Evolutionary conservation across 441 rosid species (phyloP).

Genomic region (Gossypium gossypioides): DNA sequence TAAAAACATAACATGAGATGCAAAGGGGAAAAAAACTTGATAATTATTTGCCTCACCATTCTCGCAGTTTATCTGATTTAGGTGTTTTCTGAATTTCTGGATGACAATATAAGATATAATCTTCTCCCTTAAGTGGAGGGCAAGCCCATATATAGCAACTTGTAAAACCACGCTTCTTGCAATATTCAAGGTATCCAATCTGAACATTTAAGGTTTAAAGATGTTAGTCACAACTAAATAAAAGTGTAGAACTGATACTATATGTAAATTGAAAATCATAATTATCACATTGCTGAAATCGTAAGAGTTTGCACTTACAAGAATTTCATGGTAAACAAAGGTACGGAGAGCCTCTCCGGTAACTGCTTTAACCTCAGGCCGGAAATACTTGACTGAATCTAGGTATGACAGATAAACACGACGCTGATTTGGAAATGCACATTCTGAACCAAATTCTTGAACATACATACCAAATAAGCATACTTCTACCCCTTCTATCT

Average conservation of each 20-base stretch:
- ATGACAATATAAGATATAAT: slow-evolving; percentile 93
- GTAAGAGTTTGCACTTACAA: slow-evolving; percentile 44
- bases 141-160: slow-evolving; percentile 99
- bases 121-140: slow-evolving; percentile 98
- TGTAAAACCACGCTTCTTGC: slow-evolving; percentile 96
- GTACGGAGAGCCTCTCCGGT: slow-evolving; percentile 97
- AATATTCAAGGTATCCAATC: slow-evolving; percentile 98
- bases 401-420: slow-evolving; percentile 94
- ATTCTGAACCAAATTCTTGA: slow-evolving; percentile 96
- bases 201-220: slow-evolving; percentile 24
- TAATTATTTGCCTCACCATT: slow-evolving; percentile 56
- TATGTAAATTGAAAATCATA: slow-evolving; percentile 13
- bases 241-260: neutral
- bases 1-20: neutral
- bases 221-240: slow-evolving; percentile 2
- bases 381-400: slow-evolving; percentile 94
- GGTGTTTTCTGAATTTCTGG: slow-evolving; percentile 99
- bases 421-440: slow-evolving; percentile 73
- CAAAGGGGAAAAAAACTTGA: neutral
- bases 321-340: slow-evolving; percentile 92
- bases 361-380: slow-evolving; percentile 90
- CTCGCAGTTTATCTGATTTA: slow-evolving; percentile 94
- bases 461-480: slow-evolving; percentile 99
- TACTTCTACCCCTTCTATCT: slow-evolving; percentile 99
- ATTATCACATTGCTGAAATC: neutral